Evolutionary conservation across 164 flowering plant genomes (phyloP), one percentile per base, ranked within the genome.

Genomic region (Brasenia schreberi): DNA sequence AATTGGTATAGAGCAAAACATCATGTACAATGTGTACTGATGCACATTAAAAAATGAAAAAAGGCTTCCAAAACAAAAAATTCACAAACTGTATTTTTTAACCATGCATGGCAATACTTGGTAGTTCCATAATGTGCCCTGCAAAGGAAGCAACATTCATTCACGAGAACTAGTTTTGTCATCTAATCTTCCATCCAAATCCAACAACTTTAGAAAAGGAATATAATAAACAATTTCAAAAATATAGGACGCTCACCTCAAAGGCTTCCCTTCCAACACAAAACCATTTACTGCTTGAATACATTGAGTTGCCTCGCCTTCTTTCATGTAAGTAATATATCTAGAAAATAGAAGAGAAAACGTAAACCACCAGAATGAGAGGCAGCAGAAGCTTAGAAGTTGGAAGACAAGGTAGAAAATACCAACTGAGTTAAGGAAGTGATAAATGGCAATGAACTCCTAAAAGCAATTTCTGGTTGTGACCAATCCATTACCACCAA

Each of bases 101-200:
- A 75, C 99, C 99, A 95, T 66, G 97, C 86, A 75, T 95, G 97
- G 75, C 99, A 95, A 71, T 95, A 95, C 70, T 95, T 95, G 18
- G 97, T 95, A 12, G 99, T 95, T 60, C 99, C 99, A 84, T 89
- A 95, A 82, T 97, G 87, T 43, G 97, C 99, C 84, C 99, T 95
- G 83, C 69, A 78, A 71, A 64, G 62, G 23, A 63, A 64, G 18
- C 18, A 60, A 11, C 6, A 62, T 61, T 5, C 42, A 42, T 62
- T 60, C 45, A 66, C 59, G 68, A 11, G 18, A 18, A 12, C 18
- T 61, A 5, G 27, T 10, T 61, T 11, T 49, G 12, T 61, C 19
- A n/a, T 23, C 18, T 18, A 61, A 61, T 11, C 19, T 27, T 10
- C 9, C 18, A 10, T 61, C 33, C 9, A 58, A 58, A 7, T 61